phyloP scores from a whole-genome alignment of 495 filamentous ascomycete genomes.

The Aspergillus egyptiacus region DNA sequence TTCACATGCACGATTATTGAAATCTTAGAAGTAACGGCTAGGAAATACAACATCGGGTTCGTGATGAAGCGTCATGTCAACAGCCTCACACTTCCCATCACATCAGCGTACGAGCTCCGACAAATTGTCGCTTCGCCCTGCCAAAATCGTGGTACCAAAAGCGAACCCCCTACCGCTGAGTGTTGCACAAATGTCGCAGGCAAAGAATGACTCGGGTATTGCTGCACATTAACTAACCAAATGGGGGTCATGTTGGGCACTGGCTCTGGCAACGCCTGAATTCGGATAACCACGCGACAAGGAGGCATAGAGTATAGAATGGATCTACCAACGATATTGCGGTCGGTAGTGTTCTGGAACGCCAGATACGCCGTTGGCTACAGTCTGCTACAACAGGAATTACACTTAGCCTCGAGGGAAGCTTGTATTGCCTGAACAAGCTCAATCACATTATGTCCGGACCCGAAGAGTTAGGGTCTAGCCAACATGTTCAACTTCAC shows the following conservation, averaged over 20 bases:
- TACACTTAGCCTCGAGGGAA: neutral
- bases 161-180: conserved; percentile 1
- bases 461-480: no score
- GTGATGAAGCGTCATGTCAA: conserved; percentile 7
- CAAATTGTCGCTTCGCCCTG: conserved; percentile 9
- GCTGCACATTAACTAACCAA: conserved; percentile 1
- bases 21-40: conserved; percentile 7
- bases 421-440: no score
- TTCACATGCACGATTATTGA: conserved; percentile 11
- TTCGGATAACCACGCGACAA: neutral
- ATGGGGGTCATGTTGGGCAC: neutral
- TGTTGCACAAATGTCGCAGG: conserved; percentile 14
- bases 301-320: no score
- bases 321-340: no score
- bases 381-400: no score
- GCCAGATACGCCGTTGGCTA: no score
- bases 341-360: no score
- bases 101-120: conserved; percentile 3
- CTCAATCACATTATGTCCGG: neutral
- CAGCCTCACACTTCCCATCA: conserved; percentile 18
- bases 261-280: neutral
- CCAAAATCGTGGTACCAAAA: conserved; percentile 17
- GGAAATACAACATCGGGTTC: conserved; percentile 1
- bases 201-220: conserved; percentile 5
- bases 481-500: conserved; percentile 27